Evolutionary conservation across 441 rosid genomes (phyloP).

Genomic region (Geranium incanum): DNA sequence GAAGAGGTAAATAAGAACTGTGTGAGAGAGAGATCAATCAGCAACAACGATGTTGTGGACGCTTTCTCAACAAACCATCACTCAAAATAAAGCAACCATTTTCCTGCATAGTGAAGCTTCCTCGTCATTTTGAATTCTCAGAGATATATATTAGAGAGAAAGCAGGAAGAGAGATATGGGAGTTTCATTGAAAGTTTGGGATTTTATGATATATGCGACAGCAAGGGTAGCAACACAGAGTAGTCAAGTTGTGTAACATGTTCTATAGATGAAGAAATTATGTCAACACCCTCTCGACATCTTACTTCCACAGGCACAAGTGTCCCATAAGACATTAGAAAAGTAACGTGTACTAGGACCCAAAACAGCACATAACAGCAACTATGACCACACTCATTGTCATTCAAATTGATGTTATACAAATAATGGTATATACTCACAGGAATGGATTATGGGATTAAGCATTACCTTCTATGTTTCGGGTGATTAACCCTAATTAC

Average conservation of each 20-base stretch:
- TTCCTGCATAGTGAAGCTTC: not conserved
- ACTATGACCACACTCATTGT: not conserved
- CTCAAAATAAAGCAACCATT: not conserved
- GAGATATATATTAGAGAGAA: not conserved
- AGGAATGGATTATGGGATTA: not conserved
- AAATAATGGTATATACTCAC: not conserved
- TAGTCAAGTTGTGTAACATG: not conserved
- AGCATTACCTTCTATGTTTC: not conserved
- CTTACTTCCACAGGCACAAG: not conserved
- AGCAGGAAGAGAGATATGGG: not conserved
- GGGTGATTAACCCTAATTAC: not conserved
- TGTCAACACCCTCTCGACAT: conserved; percentile 1
- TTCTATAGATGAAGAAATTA: not conserved
- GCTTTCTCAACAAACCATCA: not conserved
- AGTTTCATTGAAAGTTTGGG: not conserved
- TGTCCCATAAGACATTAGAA: not conserved
- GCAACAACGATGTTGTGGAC: not conserved
- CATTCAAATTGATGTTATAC: not conserved
- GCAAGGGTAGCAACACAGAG: not conserved
- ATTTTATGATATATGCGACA: not conserved
- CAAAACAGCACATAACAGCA: not conserved
- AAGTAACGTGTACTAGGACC: not conserved
- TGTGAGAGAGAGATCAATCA: too few relatives aligned
- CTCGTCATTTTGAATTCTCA: not conserved
- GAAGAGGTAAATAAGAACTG: too few relatives aligned